Conservation (phyloP, 1,284 basidiomycete species). For the Neonothopanus nambi region DNA sequence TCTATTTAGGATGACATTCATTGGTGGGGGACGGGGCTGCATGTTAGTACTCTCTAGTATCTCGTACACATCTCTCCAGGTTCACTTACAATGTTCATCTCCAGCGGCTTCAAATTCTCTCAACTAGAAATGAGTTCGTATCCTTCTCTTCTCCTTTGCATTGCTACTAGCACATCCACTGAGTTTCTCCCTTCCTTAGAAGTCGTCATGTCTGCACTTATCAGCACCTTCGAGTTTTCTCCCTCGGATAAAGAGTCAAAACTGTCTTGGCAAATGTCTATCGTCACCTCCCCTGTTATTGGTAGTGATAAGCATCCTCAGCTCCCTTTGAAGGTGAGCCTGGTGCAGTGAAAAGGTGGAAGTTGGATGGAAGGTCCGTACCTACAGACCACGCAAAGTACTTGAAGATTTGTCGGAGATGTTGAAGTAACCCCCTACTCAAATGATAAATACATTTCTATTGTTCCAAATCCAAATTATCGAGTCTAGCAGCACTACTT, state of each 20-base stretch:
- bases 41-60: slow-evolving; percentile 20
- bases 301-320: slow-evolving; percentile 1
- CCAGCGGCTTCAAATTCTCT: too few species aligned
- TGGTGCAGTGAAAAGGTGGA: too few species aligned
- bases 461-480: too few species aligned
- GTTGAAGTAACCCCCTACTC: too few species aligned
- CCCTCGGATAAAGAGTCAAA: too few species aligned
- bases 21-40: slow-evolving; percentile 30
- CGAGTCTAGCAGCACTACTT: too few species aligned
- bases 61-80: not conserved
- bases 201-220: slow-evolving; percentile 1
- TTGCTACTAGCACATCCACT: not conserved
- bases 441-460: too few species aligned
- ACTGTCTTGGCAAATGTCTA: slow-evolving; percentile 6
- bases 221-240: slow-evolving; percentile 7
- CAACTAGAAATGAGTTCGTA: slow-evolving; percentile 34
- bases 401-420: too few species aligned
- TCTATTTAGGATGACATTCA: slow-evolving; percentile 31
- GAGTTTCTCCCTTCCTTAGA: not conserved
- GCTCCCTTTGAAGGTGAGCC: too few species aligned
- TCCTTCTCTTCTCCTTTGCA: not conserved
- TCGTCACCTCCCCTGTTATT: slow-evolving; percentile 3
- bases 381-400: too few species aligned
- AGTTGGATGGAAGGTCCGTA: too few species aligned
- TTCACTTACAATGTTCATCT: slow-evolving; percentile 28